Conservation (phyloP, 805 yeast species). For the Yarrowia bubula region DNA sequence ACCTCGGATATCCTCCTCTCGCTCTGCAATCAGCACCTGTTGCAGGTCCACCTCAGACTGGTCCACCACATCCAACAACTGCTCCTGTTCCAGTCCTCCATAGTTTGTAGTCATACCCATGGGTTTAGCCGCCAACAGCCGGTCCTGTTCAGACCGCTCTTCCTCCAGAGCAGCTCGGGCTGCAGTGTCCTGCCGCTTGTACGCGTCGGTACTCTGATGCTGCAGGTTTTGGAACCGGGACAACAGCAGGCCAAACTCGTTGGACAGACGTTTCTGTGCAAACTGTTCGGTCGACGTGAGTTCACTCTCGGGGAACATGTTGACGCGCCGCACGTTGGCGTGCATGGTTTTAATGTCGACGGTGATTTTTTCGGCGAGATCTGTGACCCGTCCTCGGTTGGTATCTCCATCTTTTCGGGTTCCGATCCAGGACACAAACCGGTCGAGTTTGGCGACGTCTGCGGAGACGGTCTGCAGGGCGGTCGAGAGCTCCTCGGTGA, state of each 20-base stretch:
- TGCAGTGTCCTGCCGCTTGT: slow-evolving; percentile 33
- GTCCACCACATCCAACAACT: slow-evolving; percentile 45
- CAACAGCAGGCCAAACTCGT: slow-evolving; percentile 56
- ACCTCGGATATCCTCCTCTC: slow-evolving; percentile 68
- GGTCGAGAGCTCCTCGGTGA: slow-evolving; percentile 8
- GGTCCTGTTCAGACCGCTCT: slow-evolving; percentile 15
- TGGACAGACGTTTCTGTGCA: slow-evolving; percentile 51
- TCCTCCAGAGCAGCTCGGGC: slow-evolving; percentile 23
- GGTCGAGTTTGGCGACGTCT: slow-evolving; percentile 24
- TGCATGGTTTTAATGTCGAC: slow-evolving; percentile 29
- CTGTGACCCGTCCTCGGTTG: slow-evolving; percentile 27
- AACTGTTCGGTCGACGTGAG: slow-evolving; percentile 37
- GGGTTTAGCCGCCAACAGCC: not conserved
- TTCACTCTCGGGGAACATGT: slow-evolving; percentile 11
- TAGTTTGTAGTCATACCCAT: not conserved
- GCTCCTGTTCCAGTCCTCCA: slow-evolving; percentile 30
- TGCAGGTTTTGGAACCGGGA: slow-evolving; percentile 46
- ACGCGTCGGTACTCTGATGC: slow-evolving; percentile 51
- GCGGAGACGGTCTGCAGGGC: slow-evolving; percentile 8
- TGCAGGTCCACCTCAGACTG: slow-evolving; percentile 35
- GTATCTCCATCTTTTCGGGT: slow-evolving; percentile 24
- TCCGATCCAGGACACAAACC: slow-evolving; percentile 24
- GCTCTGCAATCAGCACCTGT: slow-evolving; percentile 43
- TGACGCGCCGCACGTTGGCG: slow-evolving; percentile 10
- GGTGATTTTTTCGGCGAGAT: slow-evolving; percentile 30